Conservation (phyloP, 1,284 basidiomycete species). For the Sporisorium scitamineum region DNA sequence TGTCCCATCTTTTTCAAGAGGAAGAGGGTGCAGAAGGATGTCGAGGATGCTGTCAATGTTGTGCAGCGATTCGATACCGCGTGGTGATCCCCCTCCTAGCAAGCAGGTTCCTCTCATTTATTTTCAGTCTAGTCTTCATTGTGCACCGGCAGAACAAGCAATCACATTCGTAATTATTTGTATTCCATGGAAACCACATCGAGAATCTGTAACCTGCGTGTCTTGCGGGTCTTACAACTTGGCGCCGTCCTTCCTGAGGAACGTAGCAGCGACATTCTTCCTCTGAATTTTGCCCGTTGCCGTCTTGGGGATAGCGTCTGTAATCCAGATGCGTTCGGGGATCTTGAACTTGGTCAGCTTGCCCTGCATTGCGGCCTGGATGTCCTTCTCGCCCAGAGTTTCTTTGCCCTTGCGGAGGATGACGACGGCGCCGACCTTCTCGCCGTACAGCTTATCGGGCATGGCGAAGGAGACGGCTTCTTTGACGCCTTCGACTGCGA, state of each 20-base stretch:
- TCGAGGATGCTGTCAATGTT: constrained; percentile 57
- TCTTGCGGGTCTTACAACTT: constrained; percentile 26
- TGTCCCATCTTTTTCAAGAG: constrained; percentile 98
- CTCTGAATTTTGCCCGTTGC: constrained; percentile 68
- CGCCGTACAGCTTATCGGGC: constrained; percentile 68
- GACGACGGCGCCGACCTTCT: constrained; percentile 69
- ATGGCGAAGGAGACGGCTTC: constrained; percentile 73
- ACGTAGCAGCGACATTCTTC: constrained; percentile 62
- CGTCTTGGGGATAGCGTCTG: constrained; percentile 70
- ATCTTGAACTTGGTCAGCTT: constrained; percentile 70
- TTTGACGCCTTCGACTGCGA: constrained; percentile 71
- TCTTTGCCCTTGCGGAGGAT: constrained; percentile 57
- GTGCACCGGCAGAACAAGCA: not conserved
- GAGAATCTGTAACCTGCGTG: not conserved
- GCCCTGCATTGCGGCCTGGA: constrained; percentile 57
- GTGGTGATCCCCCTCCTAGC: constrained; percentile 42
- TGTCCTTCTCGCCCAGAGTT: constrained; percentile 52
- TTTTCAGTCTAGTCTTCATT: not conserved
- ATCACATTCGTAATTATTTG: not conserved
- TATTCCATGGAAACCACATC: not conserved
- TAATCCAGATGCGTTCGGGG: constrained; percentile 69
- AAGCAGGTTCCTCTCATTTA: not conserved
- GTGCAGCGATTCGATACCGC: constrained; percentile 59
- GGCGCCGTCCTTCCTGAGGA: constrained; percentile 53
- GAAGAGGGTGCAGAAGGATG: constrained; percentile 64